Conservation (phyloP, 768 basidiomycete species). For the Pleurotus ostreatus region DNA sequence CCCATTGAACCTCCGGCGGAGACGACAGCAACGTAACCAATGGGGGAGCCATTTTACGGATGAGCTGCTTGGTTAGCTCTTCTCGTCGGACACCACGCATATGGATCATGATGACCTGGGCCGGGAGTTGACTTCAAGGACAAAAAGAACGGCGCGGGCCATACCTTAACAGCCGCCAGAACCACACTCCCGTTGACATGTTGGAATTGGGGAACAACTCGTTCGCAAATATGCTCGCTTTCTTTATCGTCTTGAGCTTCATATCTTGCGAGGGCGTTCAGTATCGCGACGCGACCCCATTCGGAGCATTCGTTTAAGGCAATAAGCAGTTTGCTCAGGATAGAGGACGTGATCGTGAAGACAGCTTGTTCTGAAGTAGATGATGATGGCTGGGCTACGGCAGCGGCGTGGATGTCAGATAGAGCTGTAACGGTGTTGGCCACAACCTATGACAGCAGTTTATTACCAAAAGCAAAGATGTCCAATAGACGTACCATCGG, state of each 20-base stretch:
- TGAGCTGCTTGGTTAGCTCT: constrained; percentile 77
- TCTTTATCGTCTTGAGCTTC: constrained; percentile 85
- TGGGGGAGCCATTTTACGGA: constrained; percentile 97
- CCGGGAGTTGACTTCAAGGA: neutral
- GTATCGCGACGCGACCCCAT: constrained; percentile 95
- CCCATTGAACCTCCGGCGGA: constrained; percentile 98
- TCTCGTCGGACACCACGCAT: constrained; percentile 80
- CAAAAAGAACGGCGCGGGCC: constrained; percentile 11
- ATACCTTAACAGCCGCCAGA: constrained; percentile 90
- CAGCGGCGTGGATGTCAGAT: constrained; percentile 83
- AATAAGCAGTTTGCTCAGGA: constrained; percentile 87
- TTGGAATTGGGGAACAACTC: constrained; percentile 97
- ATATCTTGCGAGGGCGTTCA: constrained; percentile 85
- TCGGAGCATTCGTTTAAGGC: constrained; percentile 98
- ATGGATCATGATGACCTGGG: constrained; percentile 96
- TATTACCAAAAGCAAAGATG: neutral
- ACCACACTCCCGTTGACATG: constrained; percentile 96
- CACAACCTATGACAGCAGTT: constrained; percentile 66
- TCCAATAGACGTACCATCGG: constrained; percentile 71
- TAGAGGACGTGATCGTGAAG: constrained; percentile 78
- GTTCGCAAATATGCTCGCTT: constrained; percentile 97
- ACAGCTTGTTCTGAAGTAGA: constrained; percentile 58
- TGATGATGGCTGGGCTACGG: constrained; percentile 51
- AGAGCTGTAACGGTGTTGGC: constrained; percentile 94
- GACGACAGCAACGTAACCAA: constrained; percentile 93